A percentile compares a stretch with the other conserved stretches of the same genome.
phyloP scores from a whole-genome alignment of 805 yeast species.

The Metschnikowia continentalis region DNA sequence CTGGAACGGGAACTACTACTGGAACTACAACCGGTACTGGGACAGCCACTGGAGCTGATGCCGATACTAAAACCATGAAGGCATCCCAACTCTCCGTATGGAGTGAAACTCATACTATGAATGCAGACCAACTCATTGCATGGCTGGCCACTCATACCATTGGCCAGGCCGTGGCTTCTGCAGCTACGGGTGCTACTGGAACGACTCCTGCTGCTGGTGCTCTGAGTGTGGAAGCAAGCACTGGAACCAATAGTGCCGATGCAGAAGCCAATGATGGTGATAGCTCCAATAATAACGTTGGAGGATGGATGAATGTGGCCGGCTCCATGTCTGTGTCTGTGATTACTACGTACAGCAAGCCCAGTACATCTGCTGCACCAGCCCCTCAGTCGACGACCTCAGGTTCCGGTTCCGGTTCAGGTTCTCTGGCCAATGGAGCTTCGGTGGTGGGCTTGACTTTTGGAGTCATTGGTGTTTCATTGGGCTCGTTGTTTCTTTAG shows the following conservation, averaged over 20 bases:
- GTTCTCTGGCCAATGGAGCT: not conserved
- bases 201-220: not conserved
- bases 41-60: constrained; percentile 4
- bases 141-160: constrained; percentile 18
- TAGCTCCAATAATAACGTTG: constrained; percentile 10
- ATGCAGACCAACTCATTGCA: constrained; percentile 15
- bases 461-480: not conserved
- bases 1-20: constrained; percentile 4
- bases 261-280: constrained; percentile 9
- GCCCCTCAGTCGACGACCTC: not conserved
- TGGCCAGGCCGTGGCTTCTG: constrained; percentile 1
- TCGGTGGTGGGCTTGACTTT: not conserved
- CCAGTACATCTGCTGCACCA: constrained; percentile 18
- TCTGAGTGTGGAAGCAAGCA: not conserved
- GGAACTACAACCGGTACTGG: constrained; percentile 12
- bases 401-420: not conserved
- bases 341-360: constrained; percentile 30
- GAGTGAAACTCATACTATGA: constrained; percentile 14
- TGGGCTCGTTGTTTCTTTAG: not conserved
- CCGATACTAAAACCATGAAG: constrained; percentile 13
- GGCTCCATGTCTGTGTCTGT: constrained; percentile 22
- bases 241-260: not conserved
- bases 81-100: constrained; percentile 14
- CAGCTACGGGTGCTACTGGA: not conserved
- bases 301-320: constrained; percentile 11